These are phyloP conservation scores for Blastobotrys elegans DNA, from an alignment of 1,139 yeast genomes.

Conservation along the genomic window DNA sequence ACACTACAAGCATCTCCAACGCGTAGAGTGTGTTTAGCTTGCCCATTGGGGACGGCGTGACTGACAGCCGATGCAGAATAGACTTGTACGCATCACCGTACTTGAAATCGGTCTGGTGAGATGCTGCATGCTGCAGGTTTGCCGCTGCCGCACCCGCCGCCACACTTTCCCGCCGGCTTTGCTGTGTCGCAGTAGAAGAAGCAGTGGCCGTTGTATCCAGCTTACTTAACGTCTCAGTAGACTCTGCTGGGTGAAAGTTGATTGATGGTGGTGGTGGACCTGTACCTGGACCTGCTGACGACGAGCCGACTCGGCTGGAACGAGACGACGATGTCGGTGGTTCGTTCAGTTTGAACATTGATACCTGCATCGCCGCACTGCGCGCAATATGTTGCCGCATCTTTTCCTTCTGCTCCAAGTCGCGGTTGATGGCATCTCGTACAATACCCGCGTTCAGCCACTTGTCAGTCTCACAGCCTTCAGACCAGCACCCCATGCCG, in stretches of 20 bases:
- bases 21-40: conserved; percentile 29
- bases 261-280: conserved; percentile 6
- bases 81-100: conserved; percentile 29
- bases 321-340: conserved; percentile 13
- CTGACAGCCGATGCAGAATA: conserved; percentile 26
- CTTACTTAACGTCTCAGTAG: conserved; percentile 10
- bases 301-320: background rate
- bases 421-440: conserved; percentile 17
- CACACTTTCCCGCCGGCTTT: conserved; percentile 9
- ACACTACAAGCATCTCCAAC: conserved; percentile 30
- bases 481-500: conserved; percentile 28
- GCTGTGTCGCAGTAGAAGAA: background rate
- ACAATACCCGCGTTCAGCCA: conserved; percentile 29
- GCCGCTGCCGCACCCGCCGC: background rate
- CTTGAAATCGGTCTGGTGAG: conserved; percentile 17
- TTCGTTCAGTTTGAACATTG: conserved; percentile 19
- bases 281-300: background rate
- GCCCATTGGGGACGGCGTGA: conserved; percentile 30
- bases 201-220: conserved; percentile 2
- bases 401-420: conserved; percentile 16
- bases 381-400: conserved; percentile 19
- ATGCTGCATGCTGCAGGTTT: background rate
- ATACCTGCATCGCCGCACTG: conserved; percentile 16
- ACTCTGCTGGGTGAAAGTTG: background rate
- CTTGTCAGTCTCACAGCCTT: conserved; percentile 33